These are phyloP conservation scores for Aspergillus nidulans DNA, from an alignment of 495 filamentous ascomycete species.

Conservation along the genomic window DNA sequence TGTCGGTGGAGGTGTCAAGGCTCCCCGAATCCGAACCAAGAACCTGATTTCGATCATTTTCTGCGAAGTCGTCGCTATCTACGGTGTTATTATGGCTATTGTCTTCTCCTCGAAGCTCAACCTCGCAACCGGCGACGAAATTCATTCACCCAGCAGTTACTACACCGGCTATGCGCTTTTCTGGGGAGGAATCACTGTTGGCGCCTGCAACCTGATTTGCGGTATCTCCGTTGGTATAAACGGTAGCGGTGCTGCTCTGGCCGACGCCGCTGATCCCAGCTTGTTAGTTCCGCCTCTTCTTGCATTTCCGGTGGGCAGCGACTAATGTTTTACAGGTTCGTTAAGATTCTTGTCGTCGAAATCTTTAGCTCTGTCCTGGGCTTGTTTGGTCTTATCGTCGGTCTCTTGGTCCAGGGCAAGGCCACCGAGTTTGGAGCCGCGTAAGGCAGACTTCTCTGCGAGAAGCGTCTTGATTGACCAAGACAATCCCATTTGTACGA, in stretches of 20 bases:
- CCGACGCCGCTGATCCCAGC: slow-evolving; percentile 89
- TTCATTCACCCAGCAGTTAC: slow-evolving; percentile 67
- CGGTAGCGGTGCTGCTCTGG: slow-evolving; percentile 90
- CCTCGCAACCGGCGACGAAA: slow-evolving; percentile 41
- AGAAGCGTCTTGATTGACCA: slow-evolving; percentile 10
- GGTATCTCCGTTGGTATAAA: slow-evolving; percentile 98
- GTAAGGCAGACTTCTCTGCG: slow-evolving; percentile 17
- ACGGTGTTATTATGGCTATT: slow-evolving; percentile 99
- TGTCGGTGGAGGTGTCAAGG: slow-evolving; percentile 90
- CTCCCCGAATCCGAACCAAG: slow-evolving; percentile 96
- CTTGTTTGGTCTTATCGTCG: slow-evolving; percentile 95
- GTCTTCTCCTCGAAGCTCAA: slow-evolving; percentile 87
- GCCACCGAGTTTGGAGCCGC: slow-evolving; percentile 64
- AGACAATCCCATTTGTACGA: slow-evolving; percentile 20
- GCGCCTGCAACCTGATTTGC: slow-evolving; percentile 91
- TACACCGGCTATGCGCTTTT: slow-evolving; percentile 97
- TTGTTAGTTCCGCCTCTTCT: slow-evolving; percentile 56
- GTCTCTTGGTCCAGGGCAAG: slow-evolving; percentile 78
- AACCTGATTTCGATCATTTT: slow-evolving; percentile 99
- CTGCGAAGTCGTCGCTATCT: slow-evolving; percentile 99
- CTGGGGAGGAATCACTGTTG: slow-evolving; percentile 91
- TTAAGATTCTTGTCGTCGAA: slow-evolving; percentile 98
- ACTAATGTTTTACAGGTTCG: slow-evolving; percentile 62
- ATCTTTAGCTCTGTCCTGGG: slow-evolving; percentile 99
- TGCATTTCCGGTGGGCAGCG: neutral